Conservation (phyloP, 148 eudicot species). For the Arbutus unedo region DNA sequence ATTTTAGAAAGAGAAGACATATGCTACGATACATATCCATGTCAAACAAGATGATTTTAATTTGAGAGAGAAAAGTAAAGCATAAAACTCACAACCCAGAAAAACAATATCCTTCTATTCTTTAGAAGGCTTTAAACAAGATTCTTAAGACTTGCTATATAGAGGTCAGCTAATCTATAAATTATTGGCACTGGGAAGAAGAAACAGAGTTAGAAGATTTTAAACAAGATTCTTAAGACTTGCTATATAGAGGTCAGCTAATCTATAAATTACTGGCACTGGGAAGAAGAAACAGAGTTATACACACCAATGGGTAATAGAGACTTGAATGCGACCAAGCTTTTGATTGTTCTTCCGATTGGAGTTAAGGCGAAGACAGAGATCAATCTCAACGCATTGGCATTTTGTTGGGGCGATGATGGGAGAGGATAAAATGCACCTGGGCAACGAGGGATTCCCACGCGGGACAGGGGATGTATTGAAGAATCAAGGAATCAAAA, state of each 20-base stretch:
- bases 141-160: neutral
- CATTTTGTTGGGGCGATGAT: neutral
- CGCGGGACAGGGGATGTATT: neutral
- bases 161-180: too few relatives aligned
- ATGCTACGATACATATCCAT: neutral
- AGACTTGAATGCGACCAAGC: neutral
- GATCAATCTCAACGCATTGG: slow-evolving; percentile 4
- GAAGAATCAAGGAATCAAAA: neutral
- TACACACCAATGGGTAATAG: neutral
- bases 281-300: too few relatives aligned
- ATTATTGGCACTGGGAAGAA: too few relatives aligned
- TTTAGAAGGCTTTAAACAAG: neutral
- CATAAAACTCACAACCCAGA: neutral
- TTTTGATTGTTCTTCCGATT: neutral
- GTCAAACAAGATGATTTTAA: neutral
- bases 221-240: neutral
- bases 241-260: neutral
- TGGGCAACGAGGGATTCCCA: neutral
- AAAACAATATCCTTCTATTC: neutral
- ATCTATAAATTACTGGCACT: too few relatives aligned
- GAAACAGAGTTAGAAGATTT: too few relatives aligned
- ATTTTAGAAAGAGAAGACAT: too few relatives aligned
- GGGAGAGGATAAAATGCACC: neutral
- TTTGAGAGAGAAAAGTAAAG: neutral
- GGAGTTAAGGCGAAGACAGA: neutral